Base-by-base conservation (phyloP, 129 eudicot species). In the Flaveria robusta region DNA sequence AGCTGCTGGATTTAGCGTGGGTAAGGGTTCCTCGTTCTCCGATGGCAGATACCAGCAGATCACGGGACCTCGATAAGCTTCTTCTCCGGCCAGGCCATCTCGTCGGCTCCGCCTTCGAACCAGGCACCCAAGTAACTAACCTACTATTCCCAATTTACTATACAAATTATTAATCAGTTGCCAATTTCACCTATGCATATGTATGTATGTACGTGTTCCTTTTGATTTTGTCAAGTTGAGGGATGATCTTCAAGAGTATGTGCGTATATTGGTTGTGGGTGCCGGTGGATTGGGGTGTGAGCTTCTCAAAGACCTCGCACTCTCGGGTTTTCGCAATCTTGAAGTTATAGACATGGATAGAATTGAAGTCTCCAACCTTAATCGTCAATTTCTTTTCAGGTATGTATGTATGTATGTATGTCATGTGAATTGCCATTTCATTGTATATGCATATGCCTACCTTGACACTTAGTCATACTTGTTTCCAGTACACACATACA, bases 201-300 rank as follows among this genome's bases (percentile, higher is more conserved):
- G 3, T 34, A 34, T 34, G 7, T 34, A 15, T 73, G n/a, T n/a
- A n/a, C n/a, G n/a, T n/a, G 2, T 46, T 27, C 49, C 9, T 1
- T 56, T 50, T 71, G 60, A 26, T 7, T 82, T 8, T 59, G 66
- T 68, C 74, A 39, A 93, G 98, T 72, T 93, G 87, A 85, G 96
- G 55, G 91, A 93, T 45, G 98, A 90, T 83, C 73, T 93, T 23
- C 82, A 85, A 72, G 86, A 88, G 75, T 93, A 85, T 77, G 97
- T 74, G 31, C 87, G 80, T 42, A 83, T 90, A 10, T 85, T 93
- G 88, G 98, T 93, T 63, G 98, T 93, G 11, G 98, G 98, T 27
- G 98, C 98, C 23, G 98, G 98, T 83, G 98, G 98, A 43, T 85
- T 93, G 85, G 98, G 98, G 2, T 93, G 98, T 74, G 98, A 93